phyloP scores from a whole-genome alignment of 2,329 filamentous ascomycete species.

The Trichoderma simmonsii region DNA sequence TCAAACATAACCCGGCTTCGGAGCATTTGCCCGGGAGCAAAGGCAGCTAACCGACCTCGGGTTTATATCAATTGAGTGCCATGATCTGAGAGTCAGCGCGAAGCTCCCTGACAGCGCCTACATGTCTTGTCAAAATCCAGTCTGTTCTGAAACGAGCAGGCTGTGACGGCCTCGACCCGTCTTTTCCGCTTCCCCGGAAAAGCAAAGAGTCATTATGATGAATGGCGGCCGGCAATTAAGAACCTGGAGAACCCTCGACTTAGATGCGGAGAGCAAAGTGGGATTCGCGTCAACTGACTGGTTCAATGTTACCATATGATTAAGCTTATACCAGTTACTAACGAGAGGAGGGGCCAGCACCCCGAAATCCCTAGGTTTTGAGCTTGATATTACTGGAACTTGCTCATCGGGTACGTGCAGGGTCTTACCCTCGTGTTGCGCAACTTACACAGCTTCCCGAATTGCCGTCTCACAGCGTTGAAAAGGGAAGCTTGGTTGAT shows the following conservation, averaged over 20 bases:
- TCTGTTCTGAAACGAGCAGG: not conserved
- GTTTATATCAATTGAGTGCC: not conserved
- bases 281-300: not conserved
- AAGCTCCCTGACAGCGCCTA: no score
- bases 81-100: not conserved
- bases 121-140: not conserved
- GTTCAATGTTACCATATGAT: not conserved
- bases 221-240: not conserved
- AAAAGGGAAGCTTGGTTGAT: not conserved
- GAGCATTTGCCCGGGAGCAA: constrained; percentile 30
- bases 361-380: not conserved
- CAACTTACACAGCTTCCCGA: not conserved
- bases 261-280: not conserved
- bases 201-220: not conserved
- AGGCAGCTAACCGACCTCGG: not conserved
- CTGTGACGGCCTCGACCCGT: not conserved
- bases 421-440: not conserved
- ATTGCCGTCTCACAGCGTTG: not conserved
- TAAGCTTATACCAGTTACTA: not conserved
- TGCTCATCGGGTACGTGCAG: not conserved
- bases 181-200: not conserved
- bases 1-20: constrained; percentile 36
- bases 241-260: not conserved
- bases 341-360: not conserved
- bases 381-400: not conserved